phyloP scores from a whole-genome alignment of 2,329 filamentous ascomycete genomes.

The Penicillium sumatraense region DNA sequence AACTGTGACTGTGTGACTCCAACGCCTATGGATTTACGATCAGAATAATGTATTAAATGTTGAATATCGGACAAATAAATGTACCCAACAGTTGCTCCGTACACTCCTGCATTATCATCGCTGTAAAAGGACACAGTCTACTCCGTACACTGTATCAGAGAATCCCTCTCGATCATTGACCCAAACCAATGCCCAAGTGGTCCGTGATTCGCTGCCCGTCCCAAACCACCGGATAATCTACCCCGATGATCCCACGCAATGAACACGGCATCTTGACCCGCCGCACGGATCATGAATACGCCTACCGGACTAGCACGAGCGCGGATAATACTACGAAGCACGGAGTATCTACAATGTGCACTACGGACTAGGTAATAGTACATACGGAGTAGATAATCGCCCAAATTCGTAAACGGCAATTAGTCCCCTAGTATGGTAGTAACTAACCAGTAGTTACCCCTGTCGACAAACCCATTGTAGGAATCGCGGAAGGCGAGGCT shows the following conservation, averaged over 20 bases:
- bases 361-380: no score
- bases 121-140: no score
- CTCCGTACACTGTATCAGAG: no score
- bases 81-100: no score
- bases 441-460: no score
- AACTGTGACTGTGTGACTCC: background rate
- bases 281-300: background rate
- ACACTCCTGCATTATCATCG: background rate
- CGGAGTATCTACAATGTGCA: no score
- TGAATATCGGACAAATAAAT: background rate
- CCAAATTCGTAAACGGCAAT: no score
- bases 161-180: background rate
- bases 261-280: conserved; percentile 1
- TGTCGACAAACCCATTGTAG: no score
- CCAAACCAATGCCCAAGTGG: background rate
- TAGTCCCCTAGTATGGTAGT: no score
- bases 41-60: background rate
- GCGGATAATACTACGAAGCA: background rate
- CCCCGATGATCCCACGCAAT: background rate
- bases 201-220: background rate
- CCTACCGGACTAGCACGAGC: background rate
- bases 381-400: no score
- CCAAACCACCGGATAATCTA: background rate
- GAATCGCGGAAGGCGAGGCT: no score
- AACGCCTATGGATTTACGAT: background rate